Evolutionary conservation across 768 basidiomycete species (phyloP).

Genomic region (Mycena indigotica): DNA sequence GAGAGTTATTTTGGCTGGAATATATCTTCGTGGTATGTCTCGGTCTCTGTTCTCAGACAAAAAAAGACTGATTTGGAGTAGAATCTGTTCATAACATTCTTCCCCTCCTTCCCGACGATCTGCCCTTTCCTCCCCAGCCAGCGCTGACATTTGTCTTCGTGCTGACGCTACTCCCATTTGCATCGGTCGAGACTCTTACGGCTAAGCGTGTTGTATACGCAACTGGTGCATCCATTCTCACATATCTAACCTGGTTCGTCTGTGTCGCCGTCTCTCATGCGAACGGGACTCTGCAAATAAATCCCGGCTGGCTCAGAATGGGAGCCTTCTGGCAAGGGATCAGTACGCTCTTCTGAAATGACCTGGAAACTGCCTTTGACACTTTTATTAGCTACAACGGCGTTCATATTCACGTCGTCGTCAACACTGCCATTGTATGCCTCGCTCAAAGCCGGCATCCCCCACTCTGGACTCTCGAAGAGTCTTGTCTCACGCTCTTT

Average conservation of each 20-base stretch:
- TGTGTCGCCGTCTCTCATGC: constrained; percentile 55
- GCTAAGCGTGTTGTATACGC: constrained; percentile 57
- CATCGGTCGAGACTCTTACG: constrained; percentile 55
- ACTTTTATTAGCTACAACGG: constrained; percentile 49
- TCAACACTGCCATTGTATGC: constrained; percentile 68
- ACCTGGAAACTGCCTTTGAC: background rate
- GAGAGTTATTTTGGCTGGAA: constrained; percentile 53
- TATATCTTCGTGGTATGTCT: too few species aligned
- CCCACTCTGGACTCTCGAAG: constrained; percentile 44
- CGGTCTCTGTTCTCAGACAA: too few species aligned
- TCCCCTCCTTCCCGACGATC: constrained; percentile 46
- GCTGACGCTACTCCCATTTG: constrained; percentile 50
- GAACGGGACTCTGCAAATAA: constrained; percentile 42
- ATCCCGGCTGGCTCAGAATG: constrained; percentile 39
- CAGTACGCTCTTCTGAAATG: constrained; percentile 46
- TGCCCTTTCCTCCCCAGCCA: constrained; percentile 38
- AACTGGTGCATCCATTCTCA: constrained; percentile 59
- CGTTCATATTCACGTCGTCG: constrained; percentile 67
- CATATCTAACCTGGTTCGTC: constrained; percentile 64
- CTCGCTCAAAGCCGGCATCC: constrained; percentile 50
- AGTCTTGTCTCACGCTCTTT: constrained; percentile 57
- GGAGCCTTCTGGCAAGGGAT: constrained; percentile 65
- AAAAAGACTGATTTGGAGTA: too few species aligned
- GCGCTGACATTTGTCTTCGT: constrained; percentile 45
- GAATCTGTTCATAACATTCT: constrained; percentile 57